These are phyloP conservation scores for Fraxinus velutina DNA, from an alignment of 305 asterid species.

Conservation along the genomic window DNA sequence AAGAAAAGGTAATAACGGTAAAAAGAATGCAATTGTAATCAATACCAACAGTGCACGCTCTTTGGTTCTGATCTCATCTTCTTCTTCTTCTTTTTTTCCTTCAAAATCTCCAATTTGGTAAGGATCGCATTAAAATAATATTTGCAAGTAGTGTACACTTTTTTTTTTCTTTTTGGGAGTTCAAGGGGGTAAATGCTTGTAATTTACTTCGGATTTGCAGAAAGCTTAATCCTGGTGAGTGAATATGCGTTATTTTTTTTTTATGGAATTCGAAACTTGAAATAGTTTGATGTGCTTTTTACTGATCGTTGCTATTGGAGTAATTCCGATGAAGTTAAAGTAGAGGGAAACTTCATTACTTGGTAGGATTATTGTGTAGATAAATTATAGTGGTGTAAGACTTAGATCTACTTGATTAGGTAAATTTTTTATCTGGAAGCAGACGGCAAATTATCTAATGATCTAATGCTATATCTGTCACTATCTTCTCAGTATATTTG, in stretches of 20 bases:
- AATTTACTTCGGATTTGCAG: conserved; percentile 33
- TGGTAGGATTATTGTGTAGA: not conserved
- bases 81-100: not conserved
- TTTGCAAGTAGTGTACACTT: not conserved
- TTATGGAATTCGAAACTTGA: conserved; percentile 12
- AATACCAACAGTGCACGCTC: conserved; percentile 46
- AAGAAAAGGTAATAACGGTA: not conserved
- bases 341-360: not conserved
- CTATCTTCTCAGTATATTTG: conserved; percentile 11
- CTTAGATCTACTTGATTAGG: conserved; percentile 37
- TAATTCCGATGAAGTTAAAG: conserved; percentile 18
- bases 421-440: conserved; percentile 8
- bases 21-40: conserved; percentile 28
- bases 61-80: conserved; percentile 30
- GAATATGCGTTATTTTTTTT: conserved; percentile 5
- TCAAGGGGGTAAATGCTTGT: conserved; percentile 26
- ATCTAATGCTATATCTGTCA: not conserved
- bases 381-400: not conserved
- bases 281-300: conserved; percentile 6
- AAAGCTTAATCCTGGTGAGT: conserved; percentile 34
- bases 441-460: not conserved
- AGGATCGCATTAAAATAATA: not conserved
- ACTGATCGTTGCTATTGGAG: not conserved
- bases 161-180: conserved; percentile 9
- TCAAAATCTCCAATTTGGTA: conserved; percentile 17